Evolutionary conservation across 805 yeast genomes (phyloP).

Genomic region (Schwanniomyces yamadae): DNA sequence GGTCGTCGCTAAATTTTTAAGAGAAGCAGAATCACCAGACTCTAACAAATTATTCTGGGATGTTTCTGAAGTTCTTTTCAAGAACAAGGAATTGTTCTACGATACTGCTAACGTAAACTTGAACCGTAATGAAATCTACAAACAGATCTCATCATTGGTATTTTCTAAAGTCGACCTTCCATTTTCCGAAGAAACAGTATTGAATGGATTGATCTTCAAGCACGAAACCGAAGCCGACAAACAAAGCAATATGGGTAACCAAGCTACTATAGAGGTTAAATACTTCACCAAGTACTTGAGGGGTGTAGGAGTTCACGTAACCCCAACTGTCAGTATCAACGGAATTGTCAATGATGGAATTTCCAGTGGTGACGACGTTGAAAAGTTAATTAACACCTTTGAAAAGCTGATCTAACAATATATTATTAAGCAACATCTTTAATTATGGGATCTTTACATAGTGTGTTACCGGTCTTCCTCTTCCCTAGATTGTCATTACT

Average conservation of each 20-base stretch:
- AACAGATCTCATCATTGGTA: slow-evolving; percentile 47
- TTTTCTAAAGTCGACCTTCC: slow-evolving; percentile 27
- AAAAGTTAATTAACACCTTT: slow-evolving; percentile 41
- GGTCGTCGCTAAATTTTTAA: slow-evolving; percentile 67
- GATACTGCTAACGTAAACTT: slow-evolving; percentile 59
- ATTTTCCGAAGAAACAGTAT: slow-evolving; percentile 27
- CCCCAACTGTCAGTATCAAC: slow-evolving; percentile 74
- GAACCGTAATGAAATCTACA: slow-evolving; percentile 56
- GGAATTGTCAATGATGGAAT: slow-evolving; percentile 60
- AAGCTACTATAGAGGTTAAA: slow-evolving; percentile 61
- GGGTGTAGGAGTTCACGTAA: slow-evolving; percentile 78
- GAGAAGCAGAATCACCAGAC: slow-evolving; percentile 19
- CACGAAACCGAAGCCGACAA: slow-evolving; percentile 22
- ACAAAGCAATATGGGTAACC: slow-evolving; percentile 57
- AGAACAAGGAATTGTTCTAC: slow-evolving; percentile 52
- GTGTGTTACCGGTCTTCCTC: too few relatives aligned
- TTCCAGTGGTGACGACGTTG: slow-evolving; percentile 60
- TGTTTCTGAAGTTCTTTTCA: slow-evolving; percentile 56
- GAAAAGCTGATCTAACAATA: slow-evolving; percentile 16
- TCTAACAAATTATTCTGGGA: slow-evolving; percentile 39
- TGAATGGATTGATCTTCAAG: slow-evolving; percentile 38
- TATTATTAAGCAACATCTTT: too few relatives aligned
- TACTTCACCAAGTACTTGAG: slow-evolving; percentile 71
- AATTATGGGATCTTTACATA: too few relatives aligned
- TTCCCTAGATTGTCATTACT: too few relatives aligned